Evolutionary conservation across 1,284 basidiomycete species (phyloP).

Genomic region (Ganoderma meredithae): DNA sequence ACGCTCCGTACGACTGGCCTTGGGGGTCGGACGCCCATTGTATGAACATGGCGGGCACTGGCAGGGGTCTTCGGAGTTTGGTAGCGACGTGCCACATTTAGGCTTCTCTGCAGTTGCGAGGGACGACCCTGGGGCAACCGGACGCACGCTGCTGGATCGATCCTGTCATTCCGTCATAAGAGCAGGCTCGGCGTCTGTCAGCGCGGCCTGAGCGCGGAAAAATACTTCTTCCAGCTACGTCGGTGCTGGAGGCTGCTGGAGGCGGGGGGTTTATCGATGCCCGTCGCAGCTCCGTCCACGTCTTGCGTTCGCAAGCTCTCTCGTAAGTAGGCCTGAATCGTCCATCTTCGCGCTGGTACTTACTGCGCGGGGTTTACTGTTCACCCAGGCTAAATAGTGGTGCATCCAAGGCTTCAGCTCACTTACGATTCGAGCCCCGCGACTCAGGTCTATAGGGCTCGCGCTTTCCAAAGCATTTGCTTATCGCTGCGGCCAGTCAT

Average conservation of each 20-base stretch:
- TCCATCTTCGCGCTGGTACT: too few relatives aligned
- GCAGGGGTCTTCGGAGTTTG: background rate
- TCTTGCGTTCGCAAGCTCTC: too few relatives aligned
- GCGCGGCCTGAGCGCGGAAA: background rate
- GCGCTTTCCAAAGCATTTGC: background rate
- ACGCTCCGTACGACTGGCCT: background rate
- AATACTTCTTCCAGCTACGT: background rate
- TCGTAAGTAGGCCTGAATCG: too few relatives aligned
- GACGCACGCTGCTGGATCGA: background rate
- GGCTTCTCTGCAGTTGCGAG: conserved; percentile 3
- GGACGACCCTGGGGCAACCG: background rate
- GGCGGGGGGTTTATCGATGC: background rate
- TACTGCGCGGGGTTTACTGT: background rate
- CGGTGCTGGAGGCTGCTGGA: background rate
- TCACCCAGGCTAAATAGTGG: background rate
- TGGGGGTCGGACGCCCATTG: background rate
- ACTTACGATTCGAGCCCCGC: background rate
- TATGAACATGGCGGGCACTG: background rate
- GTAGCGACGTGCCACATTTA: conserved; percentile 8
- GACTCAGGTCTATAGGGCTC: background rate
- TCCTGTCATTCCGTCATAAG: background rate
- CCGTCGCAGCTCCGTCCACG: too few relatives aligned
- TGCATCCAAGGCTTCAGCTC: background rate
- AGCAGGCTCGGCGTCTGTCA: background rate
- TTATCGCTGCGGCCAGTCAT: background rate